Percentiles rank a stretch among this genome's conserved stretches.
Evolutionary conservation across 2,329 filamentous ascomycete species (phyloP).

Genomic region (Ascochyta rabiei): DNA sequence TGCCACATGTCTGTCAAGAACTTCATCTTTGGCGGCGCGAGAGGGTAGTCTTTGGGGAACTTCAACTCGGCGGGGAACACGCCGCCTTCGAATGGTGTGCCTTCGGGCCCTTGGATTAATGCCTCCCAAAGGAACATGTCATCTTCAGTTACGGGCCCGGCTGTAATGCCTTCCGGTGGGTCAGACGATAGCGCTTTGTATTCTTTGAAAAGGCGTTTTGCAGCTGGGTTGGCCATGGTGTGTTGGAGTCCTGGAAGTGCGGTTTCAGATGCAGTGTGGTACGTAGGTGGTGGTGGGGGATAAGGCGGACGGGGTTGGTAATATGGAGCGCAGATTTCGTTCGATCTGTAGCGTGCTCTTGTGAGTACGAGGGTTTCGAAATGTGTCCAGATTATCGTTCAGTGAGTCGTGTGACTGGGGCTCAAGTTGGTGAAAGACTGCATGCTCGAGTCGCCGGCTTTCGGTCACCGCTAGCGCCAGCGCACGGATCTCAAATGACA

Average conservation of each 20-base stretch:
- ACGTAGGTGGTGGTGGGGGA: neutral
- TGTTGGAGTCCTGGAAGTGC: neutral
- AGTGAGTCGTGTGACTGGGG: neutral
- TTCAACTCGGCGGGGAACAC: constrained; percentile 86
- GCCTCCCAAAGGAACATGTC: constrained; percentile 97
- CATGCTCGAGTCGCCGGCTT: constrained; percentile 15
- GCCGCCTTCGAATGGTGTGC: constrained; percentile 93
- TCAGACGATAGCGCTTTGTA: constrained; percentile 93
- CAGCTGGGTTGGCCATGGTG: constrained; percentile 61
- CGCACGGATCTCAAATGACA: constrained; percentile 4
- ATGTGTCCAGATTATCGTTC: neutral
- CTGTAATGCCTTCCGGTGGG: constrained; percentile 96
- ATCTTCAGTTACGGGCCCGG: constrained; percentile 90
- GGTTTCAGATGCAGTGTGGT: neutral
- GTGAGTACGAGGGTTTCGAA: neutral
- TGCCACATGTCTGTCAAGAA: constrained; percentile 90
- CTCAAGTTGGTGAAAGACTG: neutral
- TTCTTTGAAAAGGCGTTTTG: constrained; percentile 88
- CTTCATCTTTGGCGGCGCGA: constrained; percentile 84
- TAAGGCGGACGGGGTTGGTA: neutral
- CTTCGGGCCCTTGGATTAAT: constrained; percentile 92
- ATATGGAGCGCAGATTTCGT: neutral
- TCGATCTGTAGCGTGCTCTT: neutral
- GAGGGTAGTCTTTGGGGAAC: constrained; percentile 87
- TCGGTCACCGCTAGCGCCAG: constrained; percentile 3